phyloP scores from a whole-genome alignment of 2,329 filamentous ascomycete species.

The Colletotrichum sp. region DNA sequence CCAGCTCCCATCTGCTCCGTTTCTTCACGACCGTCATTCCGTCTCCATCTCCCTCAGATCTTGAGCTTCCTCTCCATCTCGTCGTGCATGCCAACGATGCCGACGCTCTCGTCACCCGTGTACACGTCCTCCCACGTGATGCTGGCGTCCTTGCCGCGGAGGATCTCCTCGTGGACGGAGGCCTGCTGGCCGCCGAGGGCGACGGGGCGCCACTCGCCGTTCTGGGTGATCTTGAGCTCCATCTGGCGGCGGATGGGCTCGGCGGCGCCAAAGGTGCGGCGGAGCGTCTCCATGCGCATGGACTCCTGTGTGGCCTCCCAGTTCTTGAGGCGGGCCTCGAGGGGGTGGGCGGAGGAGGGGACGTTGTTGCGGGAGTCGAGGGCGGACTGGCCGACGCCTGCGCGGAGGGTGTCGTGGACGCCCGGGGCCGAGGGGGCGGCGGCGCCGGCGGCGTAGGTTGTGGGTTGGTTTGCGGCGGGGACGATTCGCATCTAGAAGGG shows the following conservation, averaged over 20 bases:
- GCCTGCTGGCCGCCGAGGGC: conserved; percentile 65
- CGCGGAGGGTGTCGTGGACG: conserved; percentile 90
- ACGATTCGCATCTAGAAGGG: conserved; percentile 76
- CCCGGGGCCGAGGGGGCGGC: conserved; percentile 90
- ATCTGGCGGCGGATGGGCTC: conserved; percentile 93
- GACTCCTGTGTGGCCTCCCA: conserved; percentile 91
- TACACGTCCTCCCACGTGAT: conserved; percentile 96
- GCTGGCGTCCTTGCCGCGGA: conserved; percentile 78
- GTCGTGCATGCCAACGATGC: conserved; percentile 77
- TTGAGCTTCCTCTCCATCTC: conserved; percentile 94
- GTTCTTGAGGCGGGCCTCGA: conserved; percentile 85
- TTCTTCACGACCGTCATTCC: background rate
- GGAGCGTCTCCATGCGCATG: conserved; percentile 86
- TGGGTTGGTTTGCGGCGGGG: conserved; percentile 71
- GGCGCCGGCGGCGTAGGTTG: conserved; percentile 68
- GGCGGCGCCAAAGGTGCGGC: conserved; percentile 87
- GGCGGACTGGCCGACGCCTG: conserved; percentile 73
- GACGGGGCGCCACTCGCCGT: conserved; percentile 80
- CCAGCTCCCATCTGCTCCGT: background rate
- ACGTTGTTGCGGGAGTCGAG: conserved; percentile 51
- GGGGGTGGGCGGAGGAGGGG: conserved; percentile 71
- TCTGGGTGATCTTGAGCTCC: conserved; percentile 88
- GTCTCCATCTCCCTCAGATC: conserved; percentile 56
- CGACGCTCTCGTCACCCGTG: conserved; percentile 76
- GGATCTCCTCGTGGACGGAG: conserved; percentile 87